A percentile compares a stretch with the other conserved stretches of the same genome.
These are phyloP conservation scores for Colletotrichum theobromicola DNA, from an alignment of 2,329 filamentous ascomycete species.

Conservation along the genomic window DNA sequence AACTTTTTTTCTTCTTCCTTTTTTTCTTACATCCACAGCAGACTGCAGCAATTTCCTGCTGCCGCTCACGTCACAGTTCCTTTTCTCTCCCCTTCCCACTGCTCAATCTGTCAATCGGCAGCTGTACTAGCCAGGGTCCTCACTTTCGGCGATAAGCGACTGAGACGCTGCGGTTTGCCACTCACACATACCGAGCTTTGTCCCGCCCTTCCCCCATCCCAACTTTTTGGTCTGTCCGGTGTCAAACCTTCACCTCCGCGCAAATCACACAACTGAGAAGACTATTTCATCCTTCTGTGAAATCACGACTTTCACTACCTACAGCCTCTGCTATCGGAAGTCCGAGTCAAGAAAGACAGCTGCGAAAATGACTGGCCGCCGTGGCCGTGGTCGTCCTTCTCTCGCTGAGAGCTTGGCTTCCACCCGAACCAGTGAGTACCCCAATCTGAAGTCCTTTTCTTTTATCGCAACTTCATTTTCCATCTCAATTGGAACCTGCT, in stretches of 20 bases:
- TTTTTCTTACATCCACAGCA: not conserved
- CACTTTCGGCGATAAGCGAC: slow-evolving; percentile 12
- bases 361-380: slow-evolving; percentile 2
- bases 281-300: not conserved
- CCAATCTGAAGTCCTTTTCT: not conserved
- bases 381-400: slow-evolving; percentile 4
- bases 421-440: slow-evolving; percentile 6
- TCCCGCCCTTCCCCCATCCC: slow-evolving; percentile 16
- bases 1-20: not conserved
- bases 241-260: slow-evolving; percentile 2
- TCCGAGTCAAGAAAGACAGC: not conserved
- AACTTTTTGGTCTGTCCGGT: not conserved
- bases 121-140: not conserved
- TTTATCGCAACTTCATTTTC: not conserved
- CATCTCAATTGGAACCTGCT: not conserved
- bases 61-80: not conserved
- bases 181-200: slow-evolving; percentile 15
- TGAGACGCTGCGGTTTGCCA: slow-evolving; percentile 10
- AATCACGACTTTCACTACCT: not conserved
- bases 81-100: not conserved
- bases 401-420: slow-evolving; percentile 7
- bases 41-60: not conserved
- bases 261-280: not conserved
- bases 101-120: not conserved
- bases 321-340: not conserved